Percentiles rank a stretch among this genome's conserved stretches.
Conservation (phyloP, 345 rosid species). For the Carallia brachiata region DNA sequence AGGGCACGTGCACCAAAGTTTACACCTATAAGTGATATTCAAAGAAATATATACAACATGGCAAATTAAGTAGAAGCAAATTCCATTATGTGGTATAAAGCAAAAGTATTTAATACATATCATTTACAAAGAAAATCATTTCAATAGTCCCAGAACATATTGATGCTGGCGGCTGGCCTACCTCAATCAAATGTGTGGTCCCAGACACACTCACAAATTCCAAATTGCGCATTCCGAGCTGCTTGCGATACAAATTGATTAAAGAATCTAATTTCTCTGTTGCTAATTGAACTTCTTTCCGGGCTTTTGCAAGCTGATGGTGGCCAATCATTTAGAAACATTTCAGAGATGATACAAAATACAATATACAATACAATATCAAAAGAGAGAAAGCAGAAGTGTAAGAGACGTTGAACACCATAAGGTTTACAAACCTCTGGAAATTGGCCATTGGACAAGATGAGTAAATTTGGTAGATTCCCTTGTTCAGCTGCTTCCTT, state of each 20-base stretch:
- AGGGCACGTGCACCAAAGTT: background rate
- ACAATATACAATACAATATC: slow-evolving; percentile 1
- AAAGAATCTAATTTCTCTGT: slow-evolving; percentile 58
- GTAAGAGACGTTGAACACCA: slow-evolving; percentile 2
- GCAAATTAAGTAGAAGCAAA: too few relatives aligned
- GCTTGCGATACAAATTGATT: slow-evolving; percentile 45
- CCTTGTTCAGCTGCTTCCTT: slow-evolving; percentile 81
- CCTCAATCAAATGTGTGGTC: slow-evolving; percentile 70
- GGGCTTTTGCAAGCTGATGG: slow-evolving; percentile 62
- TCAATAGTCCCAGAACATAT: slow-evolving; percentile 5
- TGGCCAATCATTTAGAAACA: background rate
- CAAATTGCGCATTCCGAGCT: slow-evolving; percentile 46
- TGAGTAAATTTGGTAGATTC: slow-evolving; percentile 57
- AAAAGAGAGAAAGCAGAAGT: slow-evolving; percentile 5
- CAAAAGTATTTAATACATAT: background rate
- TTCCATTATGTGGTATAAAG: background rate
- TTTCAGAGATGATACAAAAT: background rate
- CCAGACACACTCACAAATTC: slow-evolving; percentile 62
- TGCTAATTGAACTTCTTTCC: slow-evolving; percentile 56
- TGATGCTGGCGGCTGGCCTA: slow-evolving; percentile 9
- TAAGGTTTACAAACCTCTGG: slow-evolving; percentile 56
- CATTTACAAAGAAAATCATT: background rate
- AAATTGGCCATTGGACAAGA: slow-evolving; percentile 55
- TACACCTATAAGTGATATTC: background rate
- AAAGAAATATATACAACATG: background rate